Base-by-base conservation (phyloP, 495 filamentous ascomycete species). In the Melanomma pulvis-pyrius region DNA sequence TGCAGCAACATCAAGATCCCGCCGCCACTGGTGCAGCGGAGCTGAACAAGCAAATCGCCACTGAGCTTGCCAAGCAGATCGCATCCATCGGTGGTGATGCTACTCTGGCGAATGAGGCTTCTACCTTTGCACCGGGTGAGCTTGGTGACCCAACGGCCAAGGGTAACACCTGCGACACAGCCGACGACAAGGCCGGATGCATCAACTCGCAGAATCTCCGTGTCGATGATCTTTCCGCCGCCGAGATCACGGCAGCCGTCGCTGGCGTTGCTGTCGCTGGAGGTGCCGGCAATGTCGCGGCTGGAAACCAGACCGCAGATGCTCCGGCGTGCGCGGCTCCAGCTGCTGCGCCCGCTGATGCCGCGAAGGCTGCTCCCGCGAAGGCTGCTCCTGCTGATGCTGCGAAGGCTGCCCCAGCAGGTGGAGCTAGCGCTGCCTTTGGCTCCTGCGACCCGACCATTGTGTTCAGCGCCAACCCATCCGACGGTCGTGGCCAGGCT, bases 121-220 rank as follows among this genome's bases (percentile, higher is more conserved):
- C 78, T 34, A 88, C 85, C 13, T 88, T 89, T 63, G 80, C 79
- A 9, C 85, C 87, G 13, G 87, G 87, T 28, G 52, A 83, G 69
- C 76, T 85, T 59, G 79, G 77, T 53, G 86, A 89, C 63, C 65
- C 75, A 19, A 88, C 86, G 22, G 86, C 74, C 29, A 74, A 69
- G 12, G 86, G 87, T 32, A 84, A 86, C 72, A 85, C 83, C 59
- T 89, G 87, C 56, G 61, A 76, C 46, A 61, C 66, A 19, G 58
- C 32, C n/a, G 54, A 84, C 52, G 86, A 89, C 70, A 48, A 77
- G 4, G 75, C 74, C 6, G 87, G 87, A 21, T 89, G 87, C 77
- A 89, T 89, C 67, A 82, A 86, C 76, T 79, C 83, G 24, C 76
- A 83, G 70, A 82, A 84, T 65, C 82, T 88, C 2, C 74, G 87